Evolutionary conservation across 441 rosid species (phyloP), one percentile per base, ranked within the genome.

Genomic region (Kokia cookei): DNA sequence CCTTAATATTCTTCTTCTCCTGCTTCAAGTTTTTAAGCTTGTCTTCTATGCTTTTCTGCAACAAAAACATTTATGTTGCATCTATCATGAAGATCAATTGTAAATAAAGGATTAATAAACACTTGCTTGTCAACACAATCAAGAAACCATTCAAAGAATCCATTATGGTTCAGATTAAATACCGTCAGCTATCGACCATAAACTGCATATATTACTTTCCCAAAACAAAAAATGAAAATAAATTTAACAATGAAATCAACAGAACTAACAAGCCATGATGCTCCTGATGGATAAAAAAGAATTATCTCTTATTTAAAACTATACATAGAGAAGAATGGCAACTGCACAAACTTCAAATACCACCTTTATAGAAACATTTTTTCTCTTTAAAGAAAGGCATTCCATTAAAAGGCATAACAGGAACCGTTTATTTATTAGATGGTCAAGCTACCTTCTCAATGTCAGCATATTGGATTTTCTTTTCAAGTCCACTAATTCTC

Each of bases 391-490:
- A 53, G 13, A 43, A n/a, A 29, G 14, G 22, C 69, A 61, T 71
- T 58, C 65, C 17, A 7, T 24, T 24, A 22, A 73, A 48, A 62
- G 37, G 48, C 11, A 27, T 54, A 6, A 61, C 11, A 42, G 19
- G 35, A 17, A 17, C 9, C 1, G 4, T 29, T 72, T 32, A 65
- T 50, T 8, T 61, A 57, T 61, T 11, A 29, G 29, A 45, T 35
- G 48, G 58, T 54, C 65, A 37, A 48, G 70, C 78, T 79, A 91
- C 99, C 98, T 90, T 90, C 88, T 96, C 99, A 78, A 96, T 96
- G 43, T 91, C 96, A 53, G 97, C 98, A 85, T 96, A 96, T 82
- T 92, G 98, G 78, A 89, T 88, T 94, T 91, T 96, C 86, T 94
- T 92, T 78, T 96, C 96, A 69, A 96, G 98, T 73, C 97, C 98